Conservation (phyloP, 1,139 yeast genomes). For the Geotrichum restrictum region DNA sequence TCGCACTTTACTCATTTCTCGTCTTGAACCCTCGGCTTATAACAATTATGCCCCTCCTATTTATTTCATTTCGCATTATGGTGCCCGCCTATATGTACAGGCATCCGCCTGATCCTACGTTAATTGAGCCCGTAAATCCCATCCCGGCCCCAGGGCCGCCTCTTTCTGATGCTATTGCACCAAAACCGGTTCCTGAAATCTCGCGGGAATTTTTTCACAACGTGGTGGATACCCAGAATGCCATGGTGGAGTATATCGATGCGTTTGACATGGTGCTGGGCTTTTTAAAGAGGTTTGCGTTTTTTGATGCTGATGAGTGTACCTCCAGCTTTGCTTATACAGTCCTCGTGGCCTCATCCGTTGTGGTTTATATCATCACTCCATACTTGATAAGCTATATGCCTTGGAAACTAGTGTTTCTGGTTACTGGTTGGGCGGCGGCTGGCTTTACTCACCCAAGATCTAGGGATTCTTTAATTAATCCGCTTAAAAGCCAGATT, state of each 20-base stretch:
- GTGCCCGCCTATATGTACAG: constrained; percentile 64
- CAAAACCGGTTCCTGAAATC: constrained; percentile 75
- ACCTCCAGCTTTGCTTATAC: constrained; percentile 47
- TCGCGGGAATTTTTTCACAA: constrained; percentile 75
- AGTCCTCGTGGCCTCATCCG: constrained; percentile 40
- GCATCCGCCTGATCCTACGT: constrained; percentile 37
- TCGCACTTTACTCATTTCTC: constrained; percentile 53
- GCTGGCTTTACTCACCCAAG: constrained; percentile 54
- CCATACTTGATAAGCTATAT: constrained; percentile 40
- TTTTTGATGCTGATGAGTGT: constrained; percentile 60
- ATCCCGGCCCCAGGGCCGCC: constrained; percentile 48
- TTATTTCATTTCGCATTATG: constrained; percentile 54
- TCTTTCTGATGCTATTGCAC: constrained; percentile 47
- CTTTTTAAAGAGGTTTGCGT: constrained; percentile 55
- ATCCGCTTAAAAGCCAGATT: constrained; percentile 13
- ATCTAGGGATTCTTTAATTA: constrained; percentile 37
- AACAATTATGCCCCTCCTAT: constrained; percentile 51
- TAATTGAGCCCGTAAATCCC: constrained; percentile 20
- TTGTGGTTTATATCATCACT: constrained; percentile 35
- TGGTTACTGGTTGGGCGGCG: constrained; percentile 51
- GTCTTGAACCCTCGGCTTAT: constrained; percentile 62
- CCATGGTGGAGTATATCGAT: constrained; percentile 65
- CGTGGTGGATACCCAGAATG: constrained; percentile 79
- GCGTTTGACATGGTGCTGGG: constrained; percentile 56
- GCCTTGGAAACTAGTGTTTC: constrained; percentile 35